phyloP scores from a whole-genome alignment of 306 rosid species.

The Acacia crassicarpa region DNA sequence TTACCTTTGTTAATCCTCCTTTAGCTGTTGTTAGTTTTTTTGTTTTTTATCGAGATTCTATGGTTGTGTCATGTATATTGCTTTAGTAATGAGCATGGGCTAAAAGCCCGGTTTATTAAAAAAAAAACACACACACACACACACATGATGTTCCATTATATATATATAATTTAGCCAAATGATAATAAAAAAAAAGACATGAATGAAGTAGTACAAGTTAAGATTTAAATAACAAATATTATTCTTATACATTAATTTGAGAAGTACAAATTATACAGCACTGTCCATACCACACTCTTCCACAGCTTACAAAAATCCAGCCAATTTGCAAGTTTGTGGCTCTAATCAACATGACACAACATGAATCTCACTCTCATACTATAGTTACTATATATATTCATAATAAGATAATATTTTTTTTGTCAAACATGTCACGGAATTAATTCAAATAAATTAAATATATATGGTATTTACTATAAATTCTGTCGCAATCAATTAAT shows the following conservation, averaged over 20 bases:
- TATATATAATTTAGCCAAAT: too few relatives aligned
- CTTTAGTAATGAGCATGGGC: too few relatives aligned
- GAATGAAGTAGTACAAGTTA: background rate
- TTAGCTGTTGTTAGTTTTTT: too few relatives aligned
- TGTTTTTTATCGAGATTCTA: too few relatives aligned
- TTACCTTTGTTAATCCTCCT: too few relatives aligned
- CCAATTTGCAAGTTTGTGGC: slow-evolving; percentile 42
- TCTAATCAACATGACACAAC: slow-evolving; percentile 20
- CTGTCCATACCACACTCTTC: slow-evolving; percentile 39
- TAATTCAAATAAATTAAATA: background rate
- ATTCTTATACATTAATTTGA: background rate
- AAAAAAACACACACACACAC: too few relatives aligned
- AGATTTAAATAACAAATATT: background rate
- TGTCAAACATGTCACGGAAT: background rate
- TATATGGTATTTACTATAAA: background rate
- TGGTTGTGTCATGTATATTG: too few relatives aligned
- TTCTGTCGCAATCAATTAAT: background rate
- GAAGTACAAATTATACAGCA: background rate
- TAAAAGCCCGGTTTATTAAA: too few relatives aligned
- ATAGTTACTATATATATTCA: background rate
- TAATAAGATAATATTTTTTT: background rate
- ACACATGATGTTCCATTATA: too few relatives aligned
- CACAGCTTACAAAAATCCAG: slow-evolving; percentile 43
- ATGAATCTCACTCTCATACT: slow-evolving; percentile 27
- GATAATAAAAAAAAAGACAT: too few relatives aligned